These are phyloP conservation scores for Fomitopsis schrenkii DNA, from an alignment of 1,284 basidiomycete genomes.

Conservation along the genomic window DNA sequence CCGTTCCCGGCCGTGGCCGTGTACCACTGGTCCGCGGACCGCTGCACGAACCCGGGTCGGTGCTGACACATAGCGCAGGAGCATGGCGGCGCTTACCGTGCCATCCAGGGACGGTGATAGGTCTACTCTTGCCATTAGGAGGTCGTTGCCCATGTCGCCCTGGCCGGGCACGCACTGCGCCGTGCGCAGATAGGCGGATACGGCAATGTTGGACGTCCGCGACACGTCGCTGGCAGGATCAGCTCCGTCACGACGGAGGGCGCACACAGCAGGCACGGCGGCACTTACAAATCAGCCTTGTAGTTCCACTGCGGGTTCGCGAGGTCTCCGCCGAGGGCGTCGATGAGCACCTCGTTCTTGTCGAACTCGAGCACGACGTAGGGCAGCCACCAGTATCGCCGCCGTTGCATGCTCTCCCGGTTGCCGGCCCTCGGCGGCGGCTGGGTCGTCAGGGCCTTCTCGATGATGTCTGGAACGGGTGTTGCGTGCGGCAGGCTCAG, in stretches of 20 bases:
- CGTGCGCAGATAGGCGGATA: constrained; percentile 86
- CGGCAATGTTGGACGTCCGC: constrained; percentile 84
- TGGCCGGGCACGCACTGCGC: constrained; percentile 58
- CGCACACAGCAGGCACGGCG: background rate
- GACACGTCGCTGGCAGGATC: constrained; percentile 71
- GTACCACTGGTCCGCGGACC: constrained; percentile 87
- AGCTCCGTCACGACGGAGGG: constrained; percentile 5
- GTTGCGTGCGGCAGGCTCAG: constrained; percentile 72
- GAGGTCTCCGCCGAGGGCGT: constrained; percentile 90
- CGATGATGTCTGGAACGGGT: constrained; percentile 82
- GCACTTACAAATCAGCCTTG: constrained; percentile 86
- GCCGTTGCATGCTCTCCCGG: constrained; percentile 85
- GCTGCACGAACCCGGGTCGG: constrained; percentile 34
- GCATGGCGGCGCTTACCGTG: constrained; percentile 43
- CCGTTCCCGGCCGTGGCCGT: constrained; percentile 80
- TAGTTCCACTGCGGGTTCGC: constrained; percentile 92
- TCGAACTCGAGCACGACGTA: constrained; percentile 98
- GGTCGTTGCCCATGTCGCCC: constrained; percentile 90
- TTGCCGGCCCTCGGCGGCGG: constrained; percentile 58
- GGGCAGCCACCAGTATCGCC: constrained; percentile 94
- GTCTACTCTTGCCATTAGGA: constrained; percentile 90
- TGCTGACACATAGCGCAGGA: background rate
- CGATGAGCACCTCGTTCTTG: constrained; percentile 98
- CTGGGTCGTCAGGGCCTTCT: constrained; percentile 67
- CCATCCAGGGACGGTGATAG: constrained; percentile 85